These are phyloP conservation scores for Neurospora tetraspora DNA, from an alignment of 495 filamentous ascomycete species.

Conservation along the genomic window DNA sequence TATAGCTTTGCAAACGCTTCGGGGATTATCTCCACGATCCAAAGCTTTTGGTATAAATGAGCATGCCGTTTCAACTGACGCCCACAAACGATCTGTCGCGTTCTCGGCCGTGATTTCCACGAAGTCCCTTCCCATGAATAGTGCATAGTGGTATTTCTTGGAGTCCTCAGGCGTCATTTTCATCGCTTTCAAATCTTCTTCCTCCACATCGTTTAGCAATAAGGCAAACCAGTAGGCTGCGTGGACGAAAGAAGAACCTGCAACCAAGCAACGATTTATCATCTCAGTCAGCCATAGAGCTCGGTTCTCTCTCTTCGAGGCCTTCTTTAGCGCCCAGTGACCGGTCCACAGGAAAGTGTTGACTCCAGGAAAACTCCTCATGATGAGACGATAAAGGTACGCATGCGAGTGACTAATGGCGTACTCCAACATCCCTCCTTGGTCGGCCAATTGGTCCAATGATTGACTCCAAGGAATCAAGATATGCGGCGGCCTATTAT, in stretches of 20 bases:
- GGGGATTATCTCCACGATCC: too few species aligned
- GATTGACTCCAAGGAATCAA: not conserved
- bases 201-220: not conserved
- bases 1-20: not conserved
- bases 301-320: too few species aligned
- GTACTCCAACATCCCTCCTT: not conserved
- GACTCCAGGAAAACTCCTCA: not conserved
- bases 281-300: not conserved
- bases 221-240: not conserved
- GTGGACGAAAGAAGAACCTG: not conserved
- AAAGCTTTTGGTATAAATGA: too few species aligned
- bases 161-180: too few species aligned
- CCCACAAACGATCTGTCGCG: not conserved
- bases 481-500: not conserved
- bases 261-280: not conserved
- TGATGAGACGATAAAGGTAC: not conserved
- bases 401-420: not conserved
- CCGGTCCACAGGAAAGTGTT: too few species aligned
- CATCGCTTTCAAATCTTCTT: too few species aligned
- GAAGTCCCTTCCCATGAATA: not conserved
- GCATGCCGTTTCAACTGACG: not conserved
- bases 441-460: fast-evolving
- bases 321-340: too few species aligned
- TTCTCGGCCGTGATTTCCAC: not conserved
- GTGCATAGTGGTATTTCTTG: not conserved